phyloP scores from a whole-genome alignment of 371 early-diverging fungal species.

The Apophysomyces variabilis region DNA sequence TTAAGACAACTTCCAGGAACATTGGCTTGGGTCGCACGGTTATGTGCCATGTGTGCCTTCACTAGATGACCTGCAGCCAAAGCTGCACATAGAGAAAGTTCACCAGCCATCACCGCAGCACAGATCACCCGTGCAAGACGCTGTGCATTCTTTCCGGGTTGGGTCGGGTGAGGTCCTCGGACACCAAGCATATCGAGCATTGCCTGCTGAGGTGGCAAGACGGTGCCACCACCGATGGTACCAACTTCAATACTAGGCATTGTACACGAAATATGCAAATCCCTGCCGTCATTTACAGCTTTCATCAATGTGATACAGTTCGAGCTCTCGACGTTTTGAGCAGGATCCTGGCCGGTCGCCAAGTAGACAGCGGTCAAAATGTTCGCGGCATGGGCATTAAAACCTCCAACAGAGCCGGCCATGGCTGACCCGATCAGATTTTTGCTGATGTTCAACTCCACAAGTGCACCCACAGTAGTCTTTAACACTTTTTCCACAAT shows the following conservation, averaged over 20 bases:
- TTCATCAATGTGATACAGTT: slow-evolving; percentile 96
- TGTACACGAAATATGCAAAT: slow-evolving; percentile 85
- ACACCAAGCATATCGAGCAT: slow-evolving; percentile 90
- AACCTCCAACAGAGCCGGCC: slow-evolving; percentile 94
- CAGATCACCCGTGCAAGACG: slow-evolving; percentile 87
- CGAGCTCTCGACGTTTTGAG: slow-evolving; percentile 94
- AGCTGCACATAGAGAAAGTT: slow-evolving; percentile 87
- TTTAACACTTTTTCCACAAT: slow-evolving; percentile 86
- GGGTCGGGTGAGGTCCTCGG: slow-evolving; percentile 78
- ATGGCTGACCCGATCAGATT: slow-evolving; percentile 95
- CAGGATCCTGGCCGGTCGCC: slow-evolving; percentile 97
- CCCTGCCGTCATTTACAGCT: slow-evolving; percentile 76
- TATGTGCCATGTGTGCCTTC: slow-evolving; percentile 84
- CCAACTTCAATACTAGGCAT: slow-evolving; percentile 98
- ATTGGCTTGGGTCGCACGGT: slow-evolving; percentile 55
- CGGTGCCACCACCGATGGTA: slow-evolving; percentile 95
- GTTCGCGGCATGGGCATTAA: slow-evolving; percentile 97
- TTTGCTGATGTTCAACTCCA: slow-evolving; percentile 83
- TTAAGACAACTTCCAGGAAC: not conserved
- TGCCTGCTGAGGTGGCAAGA: slow-evolving; percentile 83
- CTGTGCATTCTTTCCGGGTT: slow-evolving; percentile 89
- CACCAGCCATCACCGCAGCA: slow-evolving; percentile 95
- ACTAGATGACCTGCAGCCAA: slow-evolving; percentile 86
- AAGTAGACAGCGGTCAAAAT: slow-evolving; percentile 92
- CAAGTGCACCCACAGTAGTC: slow-evolving; percentile 80